phyloP scores from a whole-genome alignment of 2,329 filamentous ascomycete genomes.

The Alternaria sp. region DNA sequence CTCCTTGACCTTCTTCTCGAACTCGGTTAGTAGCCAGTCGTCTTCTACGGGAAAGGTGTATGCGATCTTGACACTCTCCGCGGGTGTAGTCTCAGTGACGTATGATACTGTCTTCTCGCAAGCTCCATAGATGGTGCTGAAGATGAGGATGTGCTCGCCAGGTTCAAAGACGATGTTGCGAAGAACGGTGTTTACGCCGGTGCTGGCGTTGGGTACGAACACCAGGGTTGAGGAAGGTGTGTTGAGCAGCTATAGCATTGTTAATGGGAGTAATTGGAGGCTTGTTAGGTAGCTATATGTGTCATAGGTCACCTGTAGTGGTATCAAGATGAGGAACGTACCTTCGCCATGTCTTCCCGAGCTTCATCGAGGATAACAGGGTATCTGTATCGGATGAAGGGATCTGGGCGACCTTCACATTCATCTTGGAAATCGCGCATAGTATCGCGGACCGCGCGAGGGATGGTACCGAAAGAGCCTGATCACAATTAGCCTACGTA shows the following conservation, averaged over 20 bases:
- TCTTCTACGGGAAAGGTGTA: conserved; percentile 75
- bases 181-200: conserved; percentile 78
- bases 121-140: conserved; percentile 78
- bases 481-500: not conserved
- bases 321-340: not conserved
- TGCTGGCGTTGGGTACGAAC: conserved; percentile 82
- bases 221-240: conserved; percentile 71
- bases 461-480: conserved; percentile 82
- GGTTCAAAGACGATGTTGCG: conserved; percentile 71
- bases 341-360: conserved; percentile 62
- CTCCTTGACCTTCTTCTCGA: conserved; percentile 64
- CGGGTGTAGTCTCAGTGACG: conserved; percentile 69
- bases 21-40: conserved; percentile 66
- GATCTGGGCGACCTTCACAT: conserved; percentile 73
- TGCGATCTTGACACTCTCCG: conserved; percentile 60
- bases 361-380: conserved; percentile 67
- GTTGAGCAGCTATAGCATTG: conserved; percentile 61
- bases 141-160: conserved; percentile 80
- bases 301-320: not conserved
- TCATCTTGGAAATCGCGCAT: conserved; percentile 70
- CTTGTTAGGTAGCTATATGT: not conserved
- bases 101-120: conserved; percentile 77
- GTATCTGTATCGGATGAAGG: conserved; percentile 75
- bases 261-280: not conserved
- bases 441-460: conserved; percentile 64